phyloP scores from a whole-genome alignment of 495 filamentous ascomycete genomes.

The Pseudevernia furfuracea region DNA sequence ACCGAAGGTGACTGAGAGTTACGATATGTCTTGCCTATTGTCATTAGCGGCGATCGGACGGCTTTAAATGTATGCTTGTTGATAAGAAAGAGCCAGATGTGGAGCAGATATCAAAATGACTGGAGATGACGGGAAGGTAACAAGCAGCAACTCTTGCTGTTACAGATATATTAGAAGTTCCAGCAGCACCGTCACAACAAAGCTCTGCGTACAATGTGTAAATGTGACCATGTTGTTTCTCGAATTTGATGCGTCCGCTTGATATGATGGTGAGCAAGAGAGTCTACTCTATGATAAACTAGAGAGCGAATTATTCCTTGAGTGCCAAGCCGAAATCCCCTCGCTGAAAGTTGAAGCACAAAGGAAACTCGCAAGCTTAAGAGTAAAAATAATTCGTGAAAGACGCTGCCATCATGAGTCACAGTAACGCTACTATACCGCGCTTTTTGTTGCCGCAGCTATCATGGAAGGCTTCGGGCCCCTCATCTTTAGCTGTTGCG shows the following conservation, averaged over 20 bases:
- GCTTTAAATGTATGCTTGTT: not conserved
- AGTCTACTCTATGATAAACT: not conserved
- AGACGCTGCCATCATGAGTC: slow-evolving; percentile 7
- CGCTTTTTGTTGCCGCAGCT: slow-evolving; percentile 25
- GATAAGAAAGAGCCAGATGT: not conserved
- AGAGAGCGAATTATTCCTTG: not conserved
- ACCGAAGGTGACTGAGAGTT: slow-evolving; percentile 12
- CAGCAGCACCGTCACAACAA: not conserved
- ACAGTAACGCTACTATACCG: slow-evolving; percentile 16
- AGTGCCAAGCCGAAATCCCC: too few species aligned
- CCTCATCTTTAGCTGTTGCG: not conserved
- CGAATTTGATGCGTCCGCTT: not conserved
- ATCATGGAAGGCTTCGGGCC: slow-evolving; percentile 18
- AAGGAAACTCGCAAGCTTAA: not conserved
- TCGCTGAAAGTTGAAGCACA: not conserved
- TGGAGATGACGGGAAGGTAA: not conserved
- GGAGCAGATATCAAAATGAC: slow-evolving; percentile 4
- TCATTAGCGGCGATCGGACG: slow-evolving; percentile 7
- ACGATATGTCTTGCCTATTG: not conserved
- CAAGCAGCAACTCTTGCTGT: not conserved
- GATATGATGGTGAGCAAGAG: not conserved
- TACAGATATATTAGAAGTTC: too few species aligned
- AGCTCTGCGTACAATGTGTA: not conserved
- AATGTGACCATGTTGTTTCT: not conserved
- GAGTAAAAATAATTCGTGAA: not conserved